Evolutionary conservation across 2,329 filamentous ascomycete genomes (phyloP), one percentile per base, ranked within the genome.

Genomic region (Cladophialophora chaetospira): DNA sequence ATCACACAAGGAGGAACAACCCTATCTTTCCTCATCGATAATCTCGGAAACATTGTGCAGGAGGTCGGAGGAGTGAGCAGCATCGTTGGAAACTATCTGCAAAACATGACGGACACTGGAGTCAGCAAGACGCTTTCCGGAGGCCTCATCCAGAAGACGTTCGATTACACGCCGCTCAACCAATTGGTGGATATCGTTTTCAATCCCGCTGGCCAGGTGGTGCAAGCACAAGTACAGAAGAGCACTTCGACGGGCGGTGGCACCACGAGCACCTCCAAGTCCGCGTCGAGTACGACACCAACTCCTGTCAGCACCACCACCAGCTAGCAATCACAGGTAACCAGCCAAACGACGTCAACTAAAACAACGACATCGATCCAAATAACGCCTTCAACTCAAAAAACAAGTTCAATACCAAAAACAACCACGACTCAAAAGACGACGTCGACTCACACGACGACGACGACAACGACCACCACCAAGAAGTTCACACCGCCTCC

Each of bases 1-100:
- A 81, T 85, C 60, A 80, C 81, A 2, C 79, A 83, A 61, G 80
- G 81, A 47, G 78, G 78, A 60, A 79, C 72, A 8, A 79, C 73
- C 15, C 73, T 84, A 43, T 79, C 78, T 61, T 83, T 83, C 72
- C 60, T 83, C 35, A 75, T 86, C 58, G 82, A 85, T 66, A 85
- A 85, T 63, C 73, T 85, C 2, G 83, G 83, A 31, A 85, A 85
- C 63, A 85, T 86, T 60, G 80, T 86, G 1, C 82, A 85, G 65
- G 78, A 85, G 63, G 80, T 84, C 0, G 74, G 73, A 0, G 79
- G 77, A 19, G 79, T 82, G 0, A 78, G 75, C 55, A 73, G 71
- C 17, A 84, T 86, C 57, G 80, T 85, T 5, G 83, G 83, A 48
- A 80, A 83, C 65, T 86, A 77, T 67, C 66, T 77, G 64, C 72